These are phyloP conservation scores for Talinum fruticosum DNA, from an alignment of 148 eudicot genomes.

Conservation along the genomic window DNA sequence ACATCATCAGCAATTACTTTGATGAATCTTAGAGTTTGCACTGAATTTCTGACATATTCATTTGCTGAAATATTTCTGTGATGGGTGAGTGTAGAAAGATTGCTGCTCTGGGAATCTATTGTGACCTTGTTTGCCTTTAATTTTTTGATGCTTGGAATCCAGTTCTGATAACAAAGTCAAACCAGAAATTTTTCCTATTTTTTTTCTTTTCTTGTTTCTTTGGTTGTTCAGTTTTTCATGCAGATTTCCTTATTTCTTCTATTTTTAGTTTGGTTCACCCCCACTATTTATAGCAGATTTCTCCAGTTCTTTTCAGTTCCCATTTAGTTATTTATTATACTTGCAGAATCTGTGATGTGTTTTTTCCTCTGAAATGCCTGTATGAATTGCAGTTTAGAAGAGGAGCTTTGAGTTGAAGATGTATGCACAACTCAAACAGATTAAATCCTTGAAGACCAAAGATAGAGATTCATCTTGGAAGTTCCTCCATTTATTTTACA, in stretches of 20 bases:
- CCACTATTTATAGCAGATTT: slow-evolving; percentile 4
- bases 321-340: too few relatives aligned
- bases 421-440: slow-evolving; percentile 34
- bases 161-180: slow-evolving; percentile 29
- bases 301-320: not conserved
- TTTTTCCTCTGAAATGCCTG: slow-evolving; percentile 24
- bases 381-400: slow-evolving; percentile 49
- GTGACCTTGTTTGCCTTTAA: slow-evolving; percentile 13
- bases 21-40: slow-evolving; percentile 15
- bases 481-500: slow-evolving; percentile 49
- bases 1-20: slow-evolving; percentile 20
- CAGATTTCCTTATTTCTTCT: not conserved
- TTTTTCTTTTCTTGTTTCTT: not conserved
- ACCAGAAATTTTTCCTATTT: slow-evolving; percentile 3
- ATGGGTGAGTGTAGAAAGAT: slow-evolving; percentile 16
- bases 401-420: slow-evolving; percentile 46
- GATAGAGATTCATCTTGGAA: slow-evolving; percentile 50
- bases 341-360: too few relatives aligned
- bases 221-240: not conserved
- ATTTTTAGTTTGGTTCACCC: not conserved
- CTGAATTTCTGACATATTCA: not conserved
- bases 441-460: slow-evolving; percentile 35
- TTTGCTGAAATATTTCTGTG: slow-evolving; percentile 4
- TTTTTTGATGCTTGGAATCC: slow-evolving; percentile 20
- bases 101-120: slow-evolving; percentile 18